Base-by-base conservation (phyloP, 140 eudicot species). In the Stevia rebaudiana region DNA sequence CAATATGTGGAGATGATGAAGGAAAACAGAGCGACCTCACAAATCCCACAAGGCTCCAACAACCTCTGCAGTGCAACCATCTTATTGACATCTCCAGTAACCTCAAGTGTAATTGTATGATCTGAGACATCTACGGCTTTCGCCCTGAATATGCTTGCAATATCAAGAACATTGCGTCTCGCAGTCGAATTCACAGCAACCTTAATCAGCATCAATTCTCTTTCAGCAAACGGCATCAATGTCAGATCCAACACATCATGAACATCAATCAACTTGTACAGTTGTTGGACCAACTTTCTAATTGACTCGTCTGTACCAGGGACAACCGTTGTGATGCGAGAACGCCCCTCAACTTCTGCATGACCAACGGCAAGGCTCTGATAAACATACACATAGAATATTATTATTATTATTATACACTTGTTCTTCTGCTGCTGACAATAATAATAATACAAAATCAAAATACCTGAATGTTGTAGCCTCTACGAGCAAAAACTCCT, bases 281-380 rank as follows among this genome's bases (percentile, higher is more conserved):
- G 81, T 63, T 92, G 99, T 60, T 85, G 95, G 59, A 92, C 80
- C 81, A 92, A 70, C 85, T 92, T 92, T 83, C 86, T 71, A 64
- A 92, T 81, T 21, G 99, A 92, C 55, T 88, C 95, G 63, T 88
- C 90, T 22, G 97, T 92, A 54, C 97, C 97, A 44, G 99, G 95
- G 48, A 92, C 99, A 58, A 92, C 99, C 49, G 99, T 92, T 48
- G 99, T 92, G 63, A 92, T 85, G 51, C 97, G 95, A 21, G 99
- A 92, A 42, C 78, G 83, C 46, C 97, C 99, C 69, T 88, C 97
- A 50, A 79, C 80, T 85, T 88, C 99, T 62, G 99, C 85, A 70
- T 83, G 99, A 73, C 99, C 99, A 68, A 92, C 97, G 39, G 97
- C 99, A 69, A 92, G 76, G 75, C 99, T 92, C 96, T 92, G 78